Conservation (phyloP, 1,284 basidiomycete species). For the Ganoderma meredithae region DNA sequence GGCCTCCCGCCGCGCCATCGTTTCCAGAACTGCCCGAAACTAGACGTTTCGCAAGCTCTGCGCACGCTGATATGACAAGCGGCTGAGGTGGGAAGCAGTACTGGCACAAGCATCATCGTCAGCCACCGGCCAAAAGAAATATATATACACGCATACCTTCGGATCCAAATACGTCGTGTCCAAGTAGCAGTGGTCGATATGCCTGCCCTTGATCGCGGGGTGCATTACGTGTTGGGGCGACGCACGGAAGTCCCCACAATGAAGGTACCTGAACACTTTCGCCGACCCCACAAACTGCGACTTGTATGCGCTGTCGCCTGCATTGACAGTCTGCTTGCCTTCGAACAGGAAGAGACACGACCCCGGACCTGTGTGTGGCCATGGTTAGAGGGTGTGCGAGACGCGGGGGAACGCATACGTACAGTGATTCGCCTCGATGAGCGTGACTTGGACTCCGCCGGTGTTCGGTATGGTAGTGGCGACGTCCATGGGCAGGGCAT, state of each 20-base stretch:
- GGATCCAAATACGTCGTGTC: conserved; percentile 98
- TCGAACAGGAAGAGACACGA: conserved; percentile 95
- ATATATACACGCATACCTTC: conserved; percentile 54
- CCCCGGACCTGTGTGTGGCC: conserved; percentile 72
- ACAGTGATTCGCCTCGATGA: conserved; percentile 99
- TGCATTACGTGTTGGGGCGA: conserved; percentile 87
- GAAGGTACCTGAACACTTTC: conserved; percentile 86
- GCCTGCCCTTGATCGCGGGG: conserved; percentile 79
- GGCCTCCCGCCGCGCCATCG: conserved; percentile 39
- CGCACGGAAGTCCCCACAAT: conserved; percentile 95
- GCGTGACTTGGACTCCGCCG: conserved; percentile 87
- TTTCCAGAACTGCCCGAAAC: conserved; percentile 46
- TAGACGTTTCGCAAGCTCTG: conserved; percentile 76
- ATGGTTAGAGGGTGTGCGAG: neutral
- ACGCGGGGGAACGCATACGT: conserved; percentile 29
- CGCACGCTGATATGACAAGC: conserved; percentile 91
- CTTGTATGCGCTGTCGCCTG: conserved; percentile 82
- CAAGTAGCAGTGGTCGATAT: conserved; percentile 89
- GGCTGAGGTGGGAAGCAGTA: conserved; percentile 97
- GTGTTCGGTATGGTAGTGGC: conserved; percentile 82
- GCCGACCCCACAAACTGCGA: conserved; percentile 75
- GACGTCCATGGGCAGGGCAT: conserved; percentile 83
- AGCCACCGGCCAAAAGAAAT: too few relatives aligned
- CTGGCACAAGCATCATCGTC: conserved; percentile 44
- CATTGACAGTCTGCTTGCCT: conserved; percentile 87